These are phyloP conservation scores for Mycena olivaceomarginata DNA, from an alignment of 768 basidiomycete genomes.

Conservation along the genomic window DNA sequence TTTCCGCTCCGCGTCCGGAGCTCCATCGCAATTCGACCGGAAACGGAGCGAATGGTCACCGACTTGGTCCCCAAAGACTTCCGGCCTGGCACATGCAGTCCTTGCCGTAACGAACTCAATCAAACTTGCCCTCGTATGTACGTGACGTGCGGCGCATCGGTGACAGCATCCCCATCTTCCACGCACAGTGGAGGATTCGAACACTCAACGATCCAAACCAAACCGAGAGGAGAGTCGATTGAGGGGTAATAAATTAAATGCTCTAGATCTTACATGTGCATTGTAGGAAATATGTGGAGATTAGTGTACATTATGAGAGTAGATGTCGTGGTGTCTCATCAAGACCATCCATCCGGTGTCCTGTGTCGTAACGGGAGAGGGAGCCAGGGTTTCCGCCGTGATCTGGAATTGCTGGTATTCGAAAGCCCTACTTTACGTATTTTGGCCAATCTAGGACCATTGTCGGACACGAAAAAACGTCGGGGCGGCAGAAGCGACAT, in stretches of 20 bases:
- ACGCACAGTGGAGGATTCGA: background rate
- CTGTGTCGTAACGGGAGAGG: conserved; percentile 63
- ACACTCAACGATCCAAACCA: conserved; percentile 29
- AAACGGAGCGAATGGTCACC: conserved; percentile 3
- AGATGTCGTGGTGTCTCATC: conserved; percentile 35
- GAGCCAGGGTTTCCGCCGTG: conserved; percentile 55
- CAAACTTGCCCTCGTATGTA: background rate
- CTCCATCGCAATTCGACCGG: background rate
- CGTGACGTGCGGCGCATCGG: background rate
- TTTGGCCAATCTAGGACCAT: conserved; percentile 56
- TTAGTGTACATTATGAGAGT: conserved; percentile 21
- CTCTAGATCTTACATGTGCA: conserved; percentile 28
- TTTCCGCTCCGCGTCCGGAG: background rate
- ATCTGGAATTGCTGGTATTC: conserved; percentile 46
- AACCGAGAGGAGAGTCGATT: background rate
- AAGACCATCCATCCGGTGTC: conserved; percentile 63
- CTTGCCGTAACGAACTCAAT: conserved; percentile 22
- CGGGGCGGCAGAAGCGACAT: conserved; percentile 41
- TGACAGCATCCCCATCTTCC: background rate
- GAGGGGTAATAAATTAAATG: conserved; percentile 29
- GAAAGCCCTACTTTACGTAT: conserved; percentile 67
- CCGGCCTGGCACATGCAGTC: background rate
- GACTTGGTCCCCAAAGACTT: background rate
- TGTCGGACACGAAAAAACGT: conserved; percentile 34
- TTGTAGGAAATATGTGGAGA: conserved; percentile 8